Conservation (phyloP, 768 basidiomycete genomes). For the Mycena belliarum region DNA sequence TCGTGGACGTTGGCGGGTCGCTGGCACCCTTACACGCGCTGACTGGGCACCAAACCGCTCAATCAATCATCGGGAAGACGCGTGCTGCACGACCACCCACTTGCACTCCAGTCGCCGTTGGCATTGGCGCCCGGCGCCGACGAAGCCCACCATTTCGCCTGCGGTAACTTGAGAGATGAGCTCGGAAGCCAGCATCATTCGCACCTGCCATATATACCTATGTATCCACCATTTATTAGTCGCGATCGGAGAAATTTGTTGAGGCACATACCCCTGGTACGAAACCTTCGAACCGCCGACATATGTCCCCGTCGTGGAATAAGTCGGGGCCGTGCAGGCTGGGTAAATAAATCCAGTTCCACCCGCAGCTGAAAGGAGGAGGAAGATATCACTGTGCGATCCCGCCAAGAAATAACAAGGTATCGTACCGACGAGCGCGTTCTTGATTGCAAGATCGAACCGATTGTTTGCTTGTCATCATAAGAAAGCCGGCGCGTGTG, state of each 20-base stretch:
- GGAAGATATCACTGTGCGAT: no score
- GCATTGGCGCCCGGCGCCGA: slow-evolving; percentile 46
- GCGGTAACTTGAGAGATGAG: background rate
- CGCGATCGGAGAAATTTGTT: background rate
- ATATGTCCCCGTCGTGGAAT: slow-evolving; percentile 49
- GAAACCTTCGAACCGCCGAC: slow-evolving; percentile 52
- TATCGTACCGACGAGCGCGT: slow-evolving; percentile 52
- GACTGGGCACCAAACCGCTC: slow-evolving; percentile 35
- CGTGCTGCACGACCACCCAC: slow-evolving; percentile 36
- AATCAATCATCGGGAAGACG: no score
- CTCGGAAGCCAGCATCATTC: background rate
- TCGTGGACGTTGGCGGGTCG: slow-evolving; percentile 20
- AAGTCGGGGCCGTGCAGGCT: slow-evolving; percentile 58
- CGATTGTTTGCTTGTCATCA: slow-evolving; percentile 49
- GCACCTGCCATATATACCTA: slow-evolving; percentile 68
- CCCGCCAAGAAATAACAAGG: no score
- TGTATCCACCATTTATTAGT: background rate
- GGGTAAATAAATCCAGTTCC: slow-evolving; percentile 72
- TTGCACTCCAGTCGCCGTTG: slow-evolving; percentile 64
- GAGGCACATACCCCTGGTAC: slow-evolving; percentile 49
- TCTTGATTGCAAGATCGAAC: slow-evolving; percentile 63
- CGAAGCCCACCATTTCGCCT: slow-evolving; percentile 66
- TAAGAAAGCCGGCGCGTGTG: background rate
- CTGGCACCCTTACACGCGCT: slow-evolving; percentile 50
- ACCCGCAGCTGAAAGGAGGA: slow-evolving; percentile 61